These are phyloP conservation scores for Phytophthora foliorum DNA, from an alignment of 352 stramenopile species.

Conservation along the genomic window DNA sequence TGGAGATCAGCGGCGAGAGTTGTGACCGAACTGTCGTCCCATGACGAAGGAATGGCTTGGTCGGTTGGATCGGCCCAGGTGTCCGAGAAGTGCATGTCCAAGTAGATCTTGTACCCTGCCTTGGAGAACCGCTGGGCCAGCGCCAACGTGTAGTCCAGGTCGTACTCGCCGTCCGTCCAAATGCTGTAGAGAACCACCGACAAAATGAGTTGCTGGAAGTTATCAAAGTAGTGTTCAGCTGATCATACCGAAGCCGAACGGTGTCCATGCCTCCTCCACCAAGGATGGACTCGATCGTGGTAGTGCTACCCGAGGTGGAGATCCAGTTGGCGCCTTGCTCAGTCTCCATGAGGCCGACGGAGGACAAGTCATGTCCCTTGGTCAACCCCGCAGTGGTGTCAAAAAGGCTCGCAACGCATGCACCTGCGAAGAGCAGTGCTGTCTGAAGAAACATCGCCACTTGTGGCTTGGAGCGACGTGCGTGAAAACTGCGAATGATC, in stretches of 20 bases:
- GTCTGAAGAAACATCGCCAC: conserved; percentile 23
- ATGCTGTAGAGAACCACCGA: conserved; percentile 7
- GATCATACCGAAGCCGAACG: conserved; percentile 26
- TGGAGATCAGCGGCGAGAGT: conserved; percentile 23
- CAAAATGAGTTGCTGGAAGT: neutral
- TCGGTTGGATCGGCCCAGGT: conserved; percentile 37
- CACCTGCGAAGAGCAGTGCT: conserved; percentile 11
- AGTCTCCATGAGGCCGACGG: conserved; percentile 38
- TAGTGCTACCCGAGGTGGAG: conserved; percentile 29
- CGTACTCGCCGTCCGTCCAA: conserved; percentile 34
- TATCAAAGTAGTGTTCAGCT: neutral
- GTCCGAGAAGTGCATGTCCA: conserved; percentile 50
- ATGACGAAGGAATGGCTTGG: conserved; percentile 26
- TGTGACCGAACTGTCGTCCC: conserved; percentile 25
- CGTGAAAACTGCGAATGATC: conserved; percentile 19
- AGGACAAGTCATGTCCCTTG: conserved; percentile 44
- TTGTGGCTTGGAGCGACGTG: neutral
- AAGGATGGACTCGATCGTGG: conserved; percentile 36
- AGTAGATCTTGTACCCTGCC: conserved; percentile 43
- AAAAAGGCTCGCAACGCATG: conserved; percentile 7
- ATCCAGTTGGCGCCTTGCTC: conserved; percentile 36
- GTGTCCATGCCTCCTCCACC: conserved; percentile 33
- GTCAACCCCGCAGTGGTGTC: conserved; percentile 12
- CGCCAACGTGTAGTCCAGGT: conserved; percentile 33
- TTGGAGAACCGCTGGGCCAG: conserved; percentile 40